Evolutionary conservation across 2,329 filamentous ascomycete genomes (phyloP), one percentile per base, ranked within the genome.

Genomic region (Chaetomium globosum): DNA sequence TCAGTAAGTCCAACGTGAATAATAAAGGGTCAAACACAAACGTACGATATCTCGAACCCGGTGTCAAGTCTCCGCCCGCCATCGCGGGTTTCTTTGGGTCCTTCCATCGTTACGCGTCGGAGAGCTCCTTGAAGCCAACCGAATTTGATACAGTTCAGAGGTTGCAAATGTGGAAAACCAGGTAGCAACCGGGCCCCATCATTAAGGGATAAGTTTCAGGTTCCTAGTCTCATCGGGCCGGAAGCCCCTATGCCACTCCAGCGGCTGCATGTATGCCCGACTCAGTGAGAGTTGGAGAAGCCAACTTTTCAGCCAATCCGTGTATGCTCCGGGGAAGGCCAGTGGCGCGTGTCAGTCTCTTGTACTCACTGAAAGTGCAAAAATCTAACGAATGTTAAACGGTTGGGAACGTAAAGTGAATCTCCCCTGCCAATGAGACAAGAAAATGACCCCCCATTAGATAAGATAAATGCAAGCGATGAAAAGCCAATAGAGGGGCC

Each of bases 341-440:
- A 43, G 39, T n/a, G 16, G 39, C 39, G 16, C 16, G 39, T 16
- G 39, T n/a, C 4, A 7, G 16, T 43, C 5, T 43, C 1, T 43
- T 43, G 39, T 39, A 43, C 39, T 43, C 39, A 16, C 16, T 43
- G 39, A 43, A 43, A 43, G 39, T 43, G 53, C 53, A 55, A 36
- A 21, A 55, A 4, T 6, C 9, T 4, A 7, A 55, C 6, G 7
- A n/a, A 30, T n/a, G 21, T 23, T 23, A 30, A n/a, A 6, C 4
- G 13, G 51, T n/a, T 16, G 28, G 3, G 13, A 31, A 54, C 21
- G 28, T 30, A 7, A 19, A 31, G 30, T 13, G 7, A 21, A 7
- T 10, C 2, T 12, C 19, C 2, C 16, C 8, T 36, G 31, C 53
- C 53, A 55, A 55, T 55, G 19, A 55, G n/a, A 55, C 16, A 23